These are phyloP conservation scores for Cladosporium sp. DNA, from an alignment of 2,329 filamentous ascomycete species.

Conservation along the genomic window DNA sequence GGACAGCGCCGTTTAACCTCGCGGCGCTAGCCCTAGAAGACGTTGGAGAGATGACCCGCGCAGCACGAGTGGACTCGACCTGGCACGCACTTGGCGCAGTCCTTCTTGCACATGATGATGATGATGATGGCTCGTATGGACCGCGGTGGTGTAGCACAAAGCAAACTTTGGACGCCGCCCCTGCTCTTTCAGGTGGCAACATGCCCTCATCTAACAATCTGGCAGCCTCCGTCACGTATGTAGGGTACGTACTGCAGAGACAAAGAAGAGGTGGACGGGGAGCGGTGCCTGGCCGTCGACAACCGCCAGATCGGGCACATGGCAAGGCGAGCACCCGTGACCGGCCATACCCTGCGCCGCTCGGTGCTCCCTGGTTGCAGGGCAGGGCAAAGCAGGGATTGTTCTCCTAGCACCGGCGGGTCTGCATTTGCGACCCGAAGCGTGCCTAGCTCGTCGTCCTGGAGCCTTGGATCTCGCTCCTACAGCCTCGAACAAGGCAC, in stretches of 20 bases:
- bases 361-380: background rate
- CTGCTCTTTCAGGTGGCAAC: background rate
- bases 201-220: background rate
- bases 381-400: constrained; percentile 7
- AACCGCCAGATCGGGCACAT: constrained; percentile 12
- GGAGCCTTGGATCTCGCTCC: background rate
- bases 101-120: background rate
- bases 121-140: background rate
- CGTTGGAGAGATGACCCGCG: constrained; percentile 6
- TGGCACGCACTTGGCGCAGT: constrained; percentile 10
- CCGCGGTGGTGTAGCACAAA: constrained; percentile 11
- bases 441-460: background rate
- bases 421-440: constrained; percentile 15
- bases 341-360: constrained; percentile 3
- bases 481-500: constrained; percentile 1
- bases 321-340: constrained; percentile 11
- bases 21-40: constrained; percentile 16
- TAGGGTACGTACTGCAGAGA: background rate
- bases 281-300: constrained; percentile 4
- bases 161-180: background rate
- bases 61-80: background rate
- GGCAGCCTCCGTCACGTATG: background rate
- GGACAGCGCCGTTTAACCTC: constrained; percentile 15
- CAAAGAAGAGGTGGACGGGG: constrained; percentile 10
- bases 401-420: background rate